phyloP scores from a whole-genome alignment of 345 rosid genomes.

The Ricinus communis region DNA sequence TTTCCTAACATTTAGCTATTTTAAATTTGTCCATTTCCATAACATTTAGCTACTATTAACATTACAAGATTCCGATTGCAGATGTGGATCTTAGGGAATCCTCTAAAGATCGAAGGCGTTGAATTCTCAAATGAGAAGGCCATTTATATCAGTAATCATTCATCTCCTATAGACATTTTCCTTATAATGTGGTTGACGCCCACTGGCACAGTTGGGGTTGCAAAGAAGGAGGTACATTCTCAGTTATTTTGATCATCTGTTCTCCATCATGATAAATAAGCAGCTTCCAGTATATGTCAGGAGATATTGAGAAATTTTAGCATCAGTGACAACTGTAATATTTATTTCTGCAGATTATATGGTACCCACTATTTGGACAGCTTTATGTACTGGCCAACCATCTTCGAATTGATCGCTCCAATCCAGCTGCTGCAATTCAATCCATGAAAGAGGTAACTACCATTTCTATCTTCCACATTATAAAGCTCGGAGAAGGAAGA shows the following conservation, averaged over 20 bases:
- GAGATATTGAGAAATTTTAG: not conserved
- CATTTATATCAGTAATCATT: constrained; percentile 54
- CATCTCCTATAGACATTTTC: constrained; percentile 56
- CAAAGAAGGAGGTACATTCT: constrained; percentile 51
- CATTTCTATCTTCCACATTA: not conserved
- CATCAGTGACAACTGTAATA: not conserved
- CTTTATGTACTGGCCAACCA: not conserved
- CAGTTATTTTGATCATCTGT: not conserved
- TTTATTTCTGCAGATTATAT: not conserved
- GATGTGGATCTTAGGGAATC: constrained; percentile 67
- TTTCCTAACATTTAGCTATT: not conserved
- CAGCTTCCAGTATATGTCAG: no score
- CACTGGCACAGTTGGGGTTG: constrained; percentile 54
- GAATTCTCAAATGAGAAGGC: constrained; percentile 51
- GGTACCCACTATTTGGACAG: constrained; percentile 4
- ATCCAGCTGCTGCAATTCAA: constrained; percentile 42
- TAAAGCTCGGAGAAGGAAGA: no score
- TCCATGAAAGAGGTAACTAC: constrained; percentile 48
- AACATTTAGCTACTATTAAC: not conserved
- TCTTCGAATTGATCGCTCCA: constrained; percentile 51
- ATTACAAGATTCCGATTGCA: constrained; percentile 29
- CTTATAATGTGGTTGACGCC: constrained; percentile 59
- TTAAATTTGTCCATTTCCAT: not conserved
- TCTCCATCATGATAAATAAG: no score
- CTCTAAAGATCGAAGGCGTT: constrained; percentile 45